phyloP scores from a whole-genome alignment of 108 stramenopile genomes.

The Discostella pseudostelligera region DNA sequence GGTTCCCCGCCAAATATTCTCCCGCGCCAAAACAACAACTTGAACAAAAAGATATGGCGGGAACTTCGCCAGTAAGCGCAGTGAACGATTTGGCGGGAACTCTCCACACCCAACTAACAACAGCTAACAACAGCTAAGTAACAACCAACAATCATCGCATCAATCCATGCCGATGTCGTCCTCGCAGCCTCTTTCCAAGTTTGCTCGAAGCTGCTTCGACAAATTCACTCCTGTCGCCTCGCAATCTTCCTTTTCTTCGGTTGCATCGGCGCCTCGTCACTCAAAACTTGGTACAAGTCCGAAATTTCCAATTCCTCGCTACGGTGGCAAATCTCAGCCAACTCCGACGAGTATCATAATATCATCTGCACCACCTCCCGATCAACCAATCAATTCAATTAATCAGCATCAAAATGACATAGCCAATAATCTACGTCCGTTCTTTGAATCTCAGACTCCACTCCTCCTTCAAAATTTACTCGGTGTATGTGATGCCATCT shows the following conservation, averaged over 20 bases:
- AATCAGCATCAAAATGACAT: slow-evolving; percentile 38
- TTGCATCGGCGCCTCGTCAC: slow-evolving; percentile 35
- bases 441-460: slow-evolving; percentile 49
- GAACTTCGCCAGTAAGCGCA: too few species aligned
- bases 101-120: too few species aligned
- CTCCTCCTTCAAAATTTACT: slow-evolving; percentile 45
- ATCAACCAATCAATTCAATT: too few species aligned
- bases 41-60: too few species aligned
- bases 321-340: background rate
- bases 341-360: background rate
- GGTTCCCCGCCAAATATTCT: too few species aligned
- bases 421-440: slow-evolving; percentile 41
- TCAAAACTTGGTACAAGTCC: too few species aligned
- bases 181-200: slow-evolving; percentile 1
- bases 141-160: background rate
- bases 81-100: too few species aligned
- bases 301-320: slow-evolving; percentile 24
- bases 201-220: background rate
- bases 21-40: too few species aligned
- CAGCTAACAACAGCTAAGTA: background rate
- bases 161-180: background rate
- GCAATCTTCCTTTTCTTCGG: background rate
- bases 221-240: background rate
- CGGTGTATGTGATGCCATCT: slow-evolving; percentile 38
- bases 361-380: background rate